Conservation (phyloP, 1,284 basidiomycete genomes). For the Rhodotorula sp. region DNA sequence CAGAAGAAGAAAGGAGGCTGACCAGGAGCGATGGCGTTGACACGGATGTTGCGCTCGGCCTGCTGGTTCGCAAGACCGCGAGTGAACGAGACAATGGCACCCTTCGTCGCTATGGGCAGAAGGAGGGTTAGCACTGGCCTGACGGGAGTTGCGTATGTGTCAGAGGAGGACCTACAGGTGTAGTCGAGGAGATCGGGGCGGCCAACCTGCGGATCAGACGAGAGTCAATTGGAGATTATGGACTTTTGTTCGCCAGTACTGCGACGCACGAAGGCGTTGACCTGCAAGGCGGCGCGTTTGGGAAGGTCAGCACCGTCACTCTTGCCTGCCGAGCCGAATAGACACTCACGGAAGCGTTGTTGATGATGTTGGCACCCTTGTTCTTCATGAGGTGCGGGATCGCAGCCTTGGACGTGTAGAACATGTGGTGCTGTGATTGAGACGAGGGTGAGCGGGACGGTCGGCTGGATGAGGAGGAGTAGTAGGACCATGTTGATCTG, state of each 20-base stretch:
- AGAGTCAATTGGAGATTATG: neutral
- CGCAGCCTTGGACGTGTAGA: slow-evolving; percentile 59
- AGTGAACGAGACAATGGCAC: slow-evolving; percentile 58
- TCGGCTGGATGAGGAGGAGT: neutral
- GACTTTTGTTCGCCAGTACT: accelerated
- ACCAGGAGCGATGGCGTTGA: slow-evolving; percentile 60
- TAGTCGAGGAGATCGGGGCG: slow-evolving; percentile 61
- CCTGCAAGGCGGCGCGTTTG: slow-evolving; percentile 18
- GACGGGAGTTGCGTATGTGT: neutral
- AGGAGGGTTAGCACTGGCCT: neutral
- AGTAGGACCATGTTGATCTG: slow-evolving; percentile 49
- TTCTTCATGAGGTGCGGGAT: slow-evolving; percentile 52
- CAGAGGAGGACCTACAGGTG: slow-evolving; percentile 5
- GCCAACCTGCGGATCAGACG: slow-evolving; percentile 45
- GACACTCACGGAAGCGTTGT: slow-evolving; percentile 53
- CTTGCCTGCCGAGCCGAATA: too few relatives aligned
- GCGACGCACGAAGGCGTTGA: slow-evolving; percentile 55
- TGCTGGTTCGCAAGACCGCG: slow-evolving; percentile 60
- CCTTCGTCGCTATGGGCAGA: slow-evolving; percentile 57
- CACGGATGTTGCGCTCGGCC: slow-evolving; percentile 58
- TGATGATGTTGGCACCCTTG: slow-evolving; percentile 56
- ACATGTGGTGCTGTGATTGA: slow-evolving; percentile 43
- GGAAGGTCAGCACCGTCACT: neutral
- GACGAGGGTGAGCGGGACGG: neutral
- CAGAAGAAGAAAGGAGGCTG: slow-evolving; percentile 49